Evolutionary conservation across 1,284 basidiomycete genomes (phyloP), one percentile per base, ranked within the genome.

Genomic region (Mrakiaceae sp.): DNA sequence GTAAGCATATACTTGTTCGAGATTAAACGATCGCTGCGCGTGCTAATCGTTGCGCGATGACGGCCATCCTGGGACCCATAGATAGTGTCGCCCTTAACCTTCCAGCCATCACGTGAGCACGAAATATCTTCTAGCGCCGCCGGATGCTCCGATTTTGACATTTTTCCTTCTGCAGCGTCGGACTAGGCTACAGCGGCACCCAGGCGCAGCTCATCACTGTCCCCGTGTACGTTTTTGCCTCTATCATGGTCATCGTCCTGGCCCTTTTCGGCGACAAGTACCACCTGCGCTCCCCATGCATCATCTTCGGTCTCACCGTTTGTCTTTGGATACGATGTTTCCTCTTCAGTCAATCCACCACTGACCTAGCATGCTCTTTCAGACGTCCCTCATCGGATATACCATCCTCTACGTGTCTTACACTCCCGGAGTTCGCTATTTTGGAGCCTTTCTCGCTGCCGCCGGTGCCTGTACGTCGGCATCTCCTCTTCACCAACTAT

Each of bases 171-270:
- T n/a, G 9, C 48, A 10, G 9, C 52, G 68, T 66, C 56, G 66
- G 67, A 62, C 67, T 72, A 66, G 69, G 69, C 64, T 71, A 72
- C 27, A 67, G 69, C 64, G 39, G 70, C 6, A 62, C 71, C 55
- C 56, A 68, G 51, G 62, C 69, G 61, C 71, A 72, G 66, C 63
- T 72, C 5, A 68, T 68, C 66, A 71, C 71, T 9, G 70, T 72
- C 4, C 71, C 71, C 50, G 69, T 71, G 44, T 72, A 72, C 68
- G 66, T 67, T 3, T 69, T 70, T 51, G 70, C 71, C 2, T 66
- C 70, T 10, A 43, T 62, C 58, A 62, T 50, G 43, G 71, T 72
- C n/a, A 64, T 72, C 53, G 55, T 70, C 64, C 52, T 53, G 7
- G 52, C 52, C 16, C 8, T 53, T 16, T 8, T 53, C 7, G 52